Percentiles rank a stretch among this genome's conserved stretches.
Evolutionary conservation across 176 grass and related monocot genomes (phyloP).

Genomic region (Tuctoria greenei): DNA sequence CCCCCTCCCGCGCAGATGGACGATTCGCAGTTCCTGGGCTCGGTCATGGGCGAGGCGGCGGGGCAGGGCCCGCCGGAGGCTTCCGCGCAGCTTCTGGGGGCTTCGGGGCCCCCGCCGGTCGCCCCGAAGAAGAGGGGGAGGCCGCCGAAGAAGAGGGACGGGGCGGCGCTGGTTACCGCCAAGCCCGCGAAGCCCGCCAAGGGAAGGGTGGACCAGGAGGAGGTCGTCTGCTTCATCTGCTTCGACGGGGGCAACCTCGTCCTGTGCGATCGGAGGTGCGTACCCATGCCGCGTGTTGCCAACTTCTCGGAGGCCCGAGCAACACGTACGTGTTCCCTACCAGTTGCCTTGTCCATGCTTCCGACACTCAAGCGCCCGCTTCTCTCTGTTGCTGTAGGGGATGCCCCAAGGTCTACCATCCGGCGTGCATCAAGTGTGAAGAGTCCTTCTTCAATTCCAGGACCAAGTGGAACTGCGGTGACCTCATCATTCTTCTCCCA

Average conservation of each 20-base stretch:
- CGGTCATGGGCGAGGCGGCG: slow-evolving; percentile 41
- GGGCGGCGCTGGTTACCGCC: background rate
- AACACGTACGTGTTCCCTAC: background rate
- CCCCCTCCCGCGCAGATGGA: slow-evolving; percentile 18
- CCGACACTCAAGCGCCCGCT: background rate
- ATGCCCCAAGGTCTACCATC: slow-evolving; percentile 96
- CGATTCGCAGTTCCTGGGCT: slow-evolving; percentile 58
- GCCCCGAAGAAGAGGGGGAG: slow-evolving; percentile 62
- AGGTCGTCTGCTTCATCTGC: slow-evolving; percentile 99
- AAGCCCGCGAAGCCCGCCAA: background rate
- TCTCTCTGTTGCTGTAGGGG: slow-evolving; percentile 53
- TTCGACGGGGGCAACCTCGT: slow-evolving; percentile 94
- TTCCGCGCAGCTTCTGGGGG: background rate
- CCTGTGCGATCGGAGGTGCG: slow-evolving; percentile 86
- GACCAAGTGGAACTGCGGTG: slow-evolving; percentile 94
- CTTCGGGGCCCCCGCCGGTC: too few species aligned
- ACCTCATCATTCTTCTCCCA: slow-evolving; percentile 6
- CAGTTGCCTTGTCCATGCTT: background rate
- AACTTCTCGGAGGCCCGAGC: background rate
- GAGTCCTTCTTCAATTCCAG: slow-evolving; percentile 80
- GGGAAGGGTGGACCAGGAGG: slow-evolving; percentile 62
- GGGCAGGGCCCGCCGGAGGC: background rate
- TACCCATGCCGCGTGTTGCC: background rate
- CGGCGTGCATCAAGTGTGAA: slow-evolving; percentile 80
- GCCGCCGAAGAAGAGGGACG: slow-evolving; percentile 62